Percentiles rank a stretch among this genome's conserved stretches.
These are phyloP conservation scores for Pyrenochaeta sp. DNA, from an alignment of 2,329 filamentous ascomycete genomes.

Conservation along the genomic window DNA sequence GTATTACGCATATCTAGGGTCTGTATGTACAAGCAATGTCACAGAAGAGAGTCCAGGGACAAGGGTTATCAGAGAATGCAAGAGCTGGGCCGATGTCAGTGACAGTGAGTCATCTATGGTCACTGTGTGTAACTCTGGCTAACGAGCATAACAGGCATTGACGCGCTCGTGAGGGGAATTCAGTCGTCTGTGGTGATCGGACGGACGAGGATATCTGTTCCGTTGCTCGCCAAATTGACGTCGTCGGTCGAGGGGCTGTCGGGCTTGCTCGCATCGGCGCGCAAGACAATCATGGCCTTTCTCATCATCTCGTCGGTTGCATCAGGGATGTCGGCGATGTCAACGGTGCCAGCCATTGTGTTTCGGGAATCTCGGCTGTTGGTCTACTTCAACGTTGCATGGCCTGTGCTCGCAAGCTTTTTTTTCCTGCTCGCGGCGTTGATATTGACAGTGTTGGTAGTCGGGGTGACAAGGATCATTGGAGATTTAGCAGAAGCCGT, in stretches of 20 bases:
- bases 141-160: constrained; percentile 13
- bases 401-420: constrained; percentile 11
- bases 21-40: constrained; percentile 9
- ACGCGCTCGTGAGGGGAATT: constrained; percentile 4
- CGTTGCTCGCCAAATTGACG: constrained; percentile 15
- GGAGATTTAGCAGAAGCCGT: constrained; percentile 14
- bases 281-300: constrained; percentile 22
- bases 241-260: constrained; percentile 10
- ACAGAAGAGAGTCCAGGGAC: background rate
- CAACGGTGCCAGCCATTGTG: constrained; percentile 23
- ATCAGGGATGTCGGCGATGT: constrained; percentile 14
- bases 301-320: constrained; percentile 24
- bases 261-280: constrained; percentile 7
- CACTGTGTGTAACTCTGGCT: too few relatives aligned
- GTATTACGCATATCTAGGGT: constrained; percentile 21
- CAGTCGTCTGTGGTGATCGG: constrained; percentile 21
- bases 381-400: constrained; percentile 26
- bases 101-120: constrained; percentile 13
- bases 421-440: constrained; percentile 23
- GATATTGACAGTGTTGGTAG: constrained; percentile 16
- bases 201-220: constrained; percentile 21
- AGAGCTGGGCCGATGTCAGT: constrained; percentile 14
- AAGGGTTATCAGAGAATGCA: constrained; percentile 10
- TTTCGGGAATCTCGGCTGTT: constrained; percentile 30
- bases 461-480: constrained; percentile 8